Evolutionary conservation across 202 grass and related monocot genomes (phyloP), one percentile per base, ranked within the genome.

Genomic region (Alloteropsis angusta): DNA sequence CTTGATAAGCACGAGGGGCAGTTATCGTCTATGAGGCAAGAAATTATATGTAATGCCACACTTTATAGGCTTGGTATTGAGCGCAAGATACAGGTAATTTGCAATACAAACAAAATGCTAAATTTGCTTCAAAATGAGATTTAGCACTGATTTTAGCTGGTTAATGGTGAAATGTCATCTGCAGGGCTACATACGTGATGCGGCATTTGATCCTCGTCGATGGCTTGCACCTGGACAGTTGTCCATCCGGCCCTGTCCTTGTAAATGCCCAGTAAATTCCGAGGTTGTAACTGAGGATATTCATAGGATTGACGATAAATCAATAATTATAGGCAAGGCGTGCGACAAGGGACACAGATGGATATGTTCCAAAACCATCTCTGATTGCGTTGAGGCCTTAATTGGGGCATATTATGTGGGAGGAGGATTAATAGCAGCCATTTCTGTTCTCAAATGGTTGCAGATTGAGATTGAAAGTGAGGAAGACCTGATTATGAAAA

Each of bases 301-400:
- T 63, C 52, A 79, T 79, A 68, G 58, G 11, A 82, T 79, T 72
- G 66, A 83, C 62, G 75, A 87, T 43, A 91, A 85, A 2, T 60
- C 82, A 72, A 80, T 86, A 71, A 68, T 93, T 75, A 84, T 98
- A 65, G 95, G 95, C 62, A 94, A 98, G 81, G 55, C 88, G 2
- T 98, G 95, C 76, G 95, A 98, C 54, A 82, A 76, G 84, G 95
- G 95, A 50, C 95, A 98, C 86, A 69, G 92, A 43, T 94, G 95
- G 95, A 87, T 98, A 50, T 98, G 95, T 80, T 98, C 92, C 37
- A 98, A 98, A 83, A 94, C 95, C 45, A 87, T 98, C 73, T 81
- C 95, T 75, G 95, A 98, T 80, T 98, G 95, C 76, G 92, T 86
- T 37, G 95, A 98, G 81, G 87, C 91, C 74, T 46, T 98, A 63